Base-by-base conservation (phyloP, 148 eudicot species). In the Nyssa sinensis region DNA sequence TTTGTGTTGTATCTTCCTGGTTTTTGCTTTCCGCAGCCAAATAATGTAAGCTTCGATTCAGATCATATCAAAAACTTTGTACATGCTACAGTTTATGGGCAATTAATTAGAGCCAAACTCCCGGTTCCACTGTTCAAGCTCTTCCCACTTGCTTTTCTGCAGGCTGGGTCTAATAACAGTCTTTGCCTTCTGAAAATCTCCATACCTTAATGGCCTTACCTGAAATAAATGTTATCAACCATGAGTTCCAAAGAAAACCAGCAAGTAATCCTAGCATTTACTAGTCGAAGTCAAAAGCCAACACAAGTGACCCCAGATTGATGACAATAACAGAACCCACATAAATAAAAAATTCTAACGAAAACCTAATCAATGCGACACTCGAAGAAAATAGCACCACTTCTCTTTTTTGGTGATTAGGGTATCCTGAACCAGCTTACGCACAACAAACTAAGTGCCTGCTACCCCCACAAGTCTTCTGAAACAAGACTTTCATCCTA, bases 131-230 rank as follows among this genome's bases (percentile, higher is more conserved):
- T 63, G 81, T 84, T 94, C 96, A 37, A 94, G 92, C 80, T 94
- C 98, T 80, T 88, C 90, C 97, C 97, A 95, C 78, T 91, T 89
- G 84, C 91, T 89, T 79, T 83, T 95, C 47, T 88, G 85, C 75
- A 92, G 70, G 84, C 98, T 95, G 17, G 98, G 98, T 82, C 96
- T 85, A 25, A 95, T 85, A 1, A 92, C 94, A 34, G 81, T 77
- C 91, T 88, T 90, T 17, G 98, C 97, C 77, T 81, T 88, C 70
- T 70, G 81, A 79, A 92, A 95, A 81, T 95, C 98, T 33, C 77
- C 94, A 66, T 86, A 89, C 66, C 81, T 85, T 66, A 95, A 74
- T 16, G 86, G 82, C 74, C 98, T 83, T 41, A 95, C 96, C 98
- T 95, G 91, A 71, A 70, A 23, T 33, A 73, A 57, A 8, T 7